A percentile compares a stretch with the other conserved stretches of the same genome.
These are phyloP conservation scores for Aspergillus glaucus DNA, from an alignment of 2,329 filamentous ascomycete genomes.

Conservation along the genomic window DNA sequence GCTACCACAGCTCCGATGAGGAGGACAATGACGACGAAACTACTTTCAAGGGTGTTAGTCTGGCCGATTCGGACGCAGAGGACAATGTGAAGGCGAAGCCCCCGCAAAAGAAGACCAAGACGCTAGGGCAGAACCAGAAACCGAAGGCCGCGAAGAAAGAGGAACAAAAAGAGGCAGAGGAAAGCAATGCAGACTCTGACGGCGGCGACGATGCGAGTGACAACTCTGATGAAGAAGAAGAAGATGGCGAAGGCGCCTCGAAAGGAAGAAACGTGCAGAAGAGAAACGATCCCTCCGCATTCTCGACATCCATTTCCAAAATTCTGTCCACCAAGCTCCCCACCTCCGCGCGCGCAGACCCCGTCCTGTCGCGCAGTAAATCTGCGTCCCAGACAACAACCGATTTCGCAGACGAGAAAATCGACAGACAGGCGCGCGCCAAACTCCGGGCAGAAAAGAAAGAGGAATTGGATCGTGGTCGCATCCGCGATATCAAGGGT, in stretches of 20 bases:
- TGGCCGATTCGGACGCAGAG: slow-evolving; percentile 42
- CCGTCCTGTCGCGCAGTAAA: slow-evolving; percentile 79
- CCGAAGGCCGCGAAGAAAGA: slow-evolving; percentile 14
- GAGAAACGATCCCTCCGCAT: slow-evolving; percentile 84
- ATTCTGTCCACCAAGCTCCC: slow-evolving; percentile 88
- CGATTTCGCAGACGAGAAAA: slow-evolving; percentile 64
- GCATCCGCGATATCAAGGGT: slow-evolving; percentile 78
- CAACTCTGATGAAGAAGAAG: slow-evolving; percentile 25
- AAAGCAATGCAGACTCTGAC: slow-evolving; percentile 11
- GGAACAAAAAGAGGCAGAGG: slow-evolving; percentile 5
- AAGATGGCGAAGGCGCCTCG: slow-evolving; percentile 35
- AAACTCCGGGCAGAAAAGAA: slow-evolving; percentile 77
- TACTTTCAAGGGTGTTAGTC: slow-evolving; percentile 45
- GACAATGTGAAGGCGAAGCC: slow-evolving; percentile 17
- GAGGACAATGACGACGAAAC: slow-evolving; percentile 35
- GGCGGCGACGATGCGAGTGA: slow-evolving; percentile 16
- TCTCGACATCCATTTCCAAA: slow-evolving; percentile 87
- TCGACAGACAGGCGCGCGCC: slow-evolving; percentile 74
- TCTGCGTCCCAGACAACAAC: slow-evolving; percentile 66
- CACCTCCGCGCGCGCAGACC: slow-evolving; percentile 73
- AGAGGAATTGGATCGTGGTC: slow-evolving; percentile 73
- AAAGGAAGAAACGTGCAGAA: slow-evolving; percentile 49
- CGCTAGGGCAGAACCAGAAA: slow-evolving; percentile 2
- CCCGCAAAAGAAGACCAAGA: slow-evolving; percentile 13
- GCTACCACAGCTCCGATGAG: slow-evolving; percentile 60